phyloP scores from a whole-genome alignment of 164 flowering plant species.

The Macadamia integrifolia region DNA sequence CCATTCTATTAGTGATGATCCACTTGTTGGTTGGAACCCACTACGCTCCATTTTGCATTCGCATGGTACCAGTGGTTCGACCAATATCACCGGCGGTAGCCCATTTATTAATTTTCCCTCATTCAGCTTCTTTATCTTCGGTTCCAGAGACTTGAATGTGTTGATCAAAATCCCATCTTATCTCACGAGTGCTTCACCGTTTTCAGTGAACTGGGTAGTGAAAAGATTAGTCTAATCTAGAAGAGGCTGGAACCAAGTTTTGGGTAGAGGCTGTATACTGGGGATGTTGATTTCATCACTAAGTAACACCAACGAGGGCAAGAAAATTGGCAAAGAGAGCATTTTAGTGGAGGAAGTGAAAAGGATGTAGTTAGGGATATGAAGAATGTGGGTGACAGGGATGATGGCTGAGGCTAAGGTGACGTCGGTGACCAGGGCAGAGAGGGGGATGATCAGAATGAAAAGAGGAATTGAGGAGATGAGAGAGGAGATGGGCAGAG shows the following conservation, averaged over 20 bases:
- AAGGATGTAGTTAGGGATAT: constrained; percentile 21
- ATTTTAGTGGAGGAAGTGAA: constrained; percentile 23
- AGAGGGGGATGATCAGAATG: constrained; percentile 9
- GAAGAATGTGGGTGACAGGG: constrained; percentile 11
- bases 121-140: constrained; percentile 17
- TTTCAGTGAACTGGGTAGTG: background rate
- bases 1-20: constrained; percentile 13
- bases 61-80: constrained; percentile 23
- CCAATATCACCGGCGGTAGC: constrained; percentile 20
- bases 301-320: background rate
- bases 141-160: constrained; percentile 22
- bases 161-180: constrained; percentile 27
- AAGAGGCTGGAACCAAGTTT: constrained; percentile 20
- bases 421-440: constrained; percentile 19
- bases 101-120: constrained; percentile 5
- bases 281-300: constrained; percentile 14
- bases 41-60: background rate
- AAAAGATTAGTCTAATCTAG: constrained; percentile 9
- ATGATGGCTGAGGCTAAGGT: constrained; percentile 11
- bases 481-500: background rate
- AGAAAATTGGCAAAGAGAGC: constrained; percentile 9
- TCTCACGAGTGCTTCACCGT: constrained; percentile 5
- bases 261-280: constrained; percentile 17
- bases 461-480: background rate
- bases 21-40: no score